Base-by-base conservation (phyloP, 1,284 basidiomycete genomes). In the Ganoderma lingzhi region DNA sequence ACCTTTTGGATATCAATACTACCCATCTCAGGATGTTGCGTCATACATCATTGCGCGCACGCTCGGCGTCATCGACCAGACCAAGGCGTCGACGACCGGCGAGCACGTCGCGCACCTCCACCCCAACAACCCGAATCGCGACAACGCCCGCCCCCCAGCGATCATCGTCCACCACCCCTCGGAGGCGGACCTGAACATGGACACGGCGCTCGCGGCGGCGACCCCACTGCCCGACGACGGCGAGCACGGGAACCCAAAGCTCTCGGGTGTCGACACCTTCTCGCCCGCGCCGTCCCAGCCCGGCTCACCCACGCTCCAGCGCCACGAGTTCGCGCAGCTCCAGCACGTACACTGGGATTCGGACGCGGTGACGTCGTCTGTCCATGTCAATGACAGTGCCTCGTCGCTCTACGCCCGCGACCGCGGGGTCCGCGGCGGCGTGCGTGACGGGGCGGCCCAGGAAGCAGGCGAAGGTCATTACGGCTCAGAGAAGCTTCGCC, bases 11-110 rank as follows among this genome's bases (percentile, higher is more conserved):
- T 5, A 37, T 39, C 42, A 9, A 6, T 37, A 30, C 19, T n/a
- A 4, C 19, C 2, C 61, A 48, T 44, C 23, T 10, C 74, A 94
- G 93, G 93, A 94, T 77, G 88, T 94, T 66, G 84, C 88, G 8
- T 92, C 93, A n/a, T 94, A 94, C 75, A 87, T 89, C 66, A 91
- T 94, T 75, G 93, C 91, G n/a, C 89, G 93, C 69, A 94, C 92
- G 6, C 84, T 94, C 59, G 93, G 93, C 37, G 86, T 93, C 69
- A 86, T 92, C 71, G 91, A 93, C 79, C 86, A 87, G 70, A 87
- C 89, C 67, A 89, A 88, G 77, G 90, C 90, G 0, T 90, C 90
- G 30, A 92, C 90, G 30, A 88, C 84, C 78, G 73, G 71, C 64
- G 63, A 71, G 62, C 70, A 62, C 30, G 53, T 55, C 53, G 28